Conservation (phyloP, 768 basidiomycete genomes). For the Trametes coccinea region DNA sequence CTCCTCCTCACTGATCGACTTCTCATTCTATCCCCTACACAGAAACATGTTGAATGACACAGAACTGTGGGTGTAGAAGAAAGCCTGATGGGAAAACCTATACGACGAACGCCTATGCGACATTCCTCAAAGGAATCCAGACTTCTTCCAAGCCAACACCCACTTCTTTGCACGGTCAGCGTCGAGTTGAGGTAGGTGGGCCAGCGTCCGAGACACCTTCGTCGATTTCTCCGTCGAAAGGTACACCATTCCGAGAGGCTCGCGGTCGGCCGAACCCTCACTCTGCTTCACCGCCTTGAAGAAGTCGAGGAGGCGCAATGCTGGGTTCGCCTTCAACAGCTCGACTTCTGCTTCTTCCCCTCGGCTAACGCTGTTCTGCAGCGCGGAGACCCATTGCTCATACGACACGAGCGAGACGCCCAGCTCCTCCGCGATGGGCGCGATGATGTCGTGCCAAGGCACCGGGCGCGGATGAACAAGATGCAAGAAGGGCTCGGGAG, state of each 20-base stretch:
- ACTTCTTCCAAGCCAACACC: slow-evolving; percentile 3
- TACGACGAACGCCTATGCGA: too few relatives aligned
- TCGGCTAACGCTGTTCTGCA: slow-evolving; percentile 4
- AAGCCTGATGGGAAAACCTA: too few relatives aligned
- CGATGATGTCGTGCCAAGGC: slow-evolving; percentile 30
- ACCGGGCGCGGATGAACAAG: slow-evolving; percentile 43
- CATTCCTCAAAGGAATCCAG: background rate
- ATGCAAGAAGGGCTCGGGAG: slow-evolving; percentile 31
- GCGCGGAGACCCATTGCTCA: slow-evolving; percentile 27
- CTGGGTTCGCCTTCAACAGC: slow-evolving; percentile 26
- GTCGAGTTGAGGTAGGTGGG: slow-evolving; percentile 2
- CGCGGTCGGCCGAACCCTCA: slow-evolving; percentile 1
- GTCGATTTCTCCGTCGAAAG: slow-evolving; percentile 12
- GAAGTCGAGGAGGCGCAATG: slow-evolving; percentile 30
- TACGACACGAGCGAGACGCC: slow-evolving; percentile 30
- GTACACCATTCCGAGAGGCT: slow-evolving; percentile 17
- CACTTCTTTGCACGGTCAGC: slow-evolving; percentile 1
- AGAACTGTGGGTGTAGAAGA: too few relatives aligned
- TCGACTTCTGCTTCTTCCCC: slow-evolving; percentile 17
- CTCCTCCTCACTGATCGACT: too few relatives aligned
- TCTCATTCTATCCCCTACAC: too few relatives aligned
- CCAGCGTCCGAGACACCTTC: slow-evolving; percentile 9
- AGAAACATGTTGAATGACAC: too few relatives aligned
- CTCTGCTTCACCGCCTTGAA: slow-evolving; percentile 9
- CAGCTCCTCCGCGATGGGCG: slow-evolving; percentile 19